Conservation (phyloP, 306 rosid genomes). For the Cyamopsis tetragonoloba region DNA sequence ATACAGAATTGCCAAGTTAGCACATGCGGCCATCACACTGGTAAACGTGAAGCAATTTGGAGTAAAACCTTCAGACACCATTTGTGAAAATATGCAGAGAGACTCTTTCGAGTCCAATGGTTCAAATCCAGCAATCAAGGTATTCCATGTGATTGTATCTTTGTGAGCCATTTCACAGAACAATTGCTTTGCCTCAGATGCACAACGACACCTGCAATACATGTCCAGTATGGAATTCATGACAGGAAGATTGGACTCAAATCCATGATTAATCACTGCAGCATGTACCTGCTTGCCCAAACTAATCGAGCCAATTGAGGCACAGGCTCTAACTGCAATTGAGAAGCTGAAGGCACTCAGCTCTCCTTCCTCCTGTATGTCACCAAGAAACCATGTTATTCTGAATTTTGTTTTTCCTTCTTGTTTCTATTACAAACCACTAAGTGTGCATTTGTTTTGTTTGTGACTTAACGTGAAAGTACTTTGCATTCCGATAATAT, state of each 20-base stretch:
- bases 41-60: slow-evolving; percentile 68
- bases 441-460: no score
- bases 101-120: slow-evolving; percentile 51
- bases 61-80: slow-evolving; percentile 52
- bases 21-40: slow-evolving; percentile 63
- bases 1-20: slow-evolving; percentile 52
- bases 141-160: slow-evolving; percentile 72
- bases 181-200: slow-evolving; percentile 53
- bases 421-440: no score
- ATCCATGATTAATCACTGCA: slow-evolving; percentile 57
- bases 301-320: slow-evolving; percentile 38
- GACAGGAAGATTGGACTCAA: slow-evolving; percentile 55
- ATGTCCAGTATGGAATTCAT: slow-evolving; percentile 70
- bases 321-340: slow-evolving; percentile 71
- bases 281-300: slow-evolving; percentile 71
- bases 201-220: slow-evolving; percentile 68
- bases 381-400: slow-evolving; percentile 11
- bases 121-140: slow-evolving; percentile 69
- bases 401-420: background rate
- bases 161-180: slow-evolving; percentile 52
- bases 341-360: slow-evolving; percentile 63
- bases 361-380: slow-evolving; percentile 66
- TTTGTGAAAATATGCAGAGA: slow-evolving; percentile 47
- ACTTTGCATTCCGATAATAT: no score
- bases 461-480: no score